Percentiles rank a stretch among this genome's conserved stretches.
Conservation (phyloP, 2,329 filamentous ascomycete genomes). For the Claviceps spartinae region DNA sequence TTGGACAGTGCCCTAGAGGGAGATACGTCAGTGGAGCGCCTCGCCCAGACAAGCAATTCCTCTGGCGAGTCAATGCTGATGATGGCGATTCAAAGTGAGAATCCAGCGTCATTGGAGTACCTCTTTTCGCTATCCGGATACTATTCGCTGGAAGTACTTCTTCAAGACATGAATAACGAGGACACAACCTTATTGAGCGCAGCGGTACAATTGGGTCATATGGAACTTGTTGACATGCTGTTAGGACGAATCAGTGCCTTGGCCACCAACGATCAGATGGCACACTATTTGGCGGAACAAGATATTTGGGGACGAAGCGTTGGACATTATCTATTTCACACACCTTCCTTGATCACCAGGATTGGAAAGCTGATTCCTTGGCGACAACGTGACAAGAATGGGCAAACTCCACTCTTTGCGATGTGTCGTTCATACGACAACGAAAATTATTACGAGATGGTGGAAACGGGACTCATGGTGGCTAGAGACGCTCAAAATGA, state of each 20-base stretch:
- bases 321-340: slow-evolving; percentile 93
- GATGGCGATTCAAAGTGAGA: slow-evolving; percentile 69
- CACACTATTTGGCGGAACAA: slow-evolving; percentile 57
- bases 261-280: slow-evolving; percentile 41
- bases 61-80: slow-evolving; percentile 74
- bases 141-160: slow-evolving; percentile 55
- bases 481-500: slow-evolving; percentile 67
- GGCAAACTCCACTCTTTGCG: slow-evolving; percentile 93
- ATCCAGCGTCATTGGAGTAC: slow-evolving; percentile 62
- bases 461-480: slow-evolving; percentile 62
- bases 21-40: slow-evolving; percentile 69
- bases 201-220: slow-evolving; percentile 72
- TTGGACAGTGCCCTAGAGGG: slow-evolving; percentile 62
- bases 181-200: slow-evolving; percentile 81
- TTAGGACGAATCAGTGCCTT: slow-evolving; percentile 54
- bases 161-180: slow-evolving; percentile 80
- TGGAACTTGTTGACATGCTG: slow-evolving; percentile 60
- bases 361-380: slow-evolving; percentile 74
- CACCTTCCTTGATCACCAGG: slow-evolving; percentile 62
- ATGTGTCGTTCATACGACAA: slow-evolving; percentile 94
- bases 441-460: slow-evolving; percentile 73
- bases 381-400: slow-evolving; percentile 86
- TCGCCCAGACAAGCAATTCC: slow-evolving; percentile 56
- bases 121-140: slow-evolving; percentile 64
- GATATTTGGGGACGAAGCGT: slow-evolving; percentile 79